phyloP scores from a whole-genome alignment of 176 grass and related monocot species.

The Musa itinerans region DNA sequence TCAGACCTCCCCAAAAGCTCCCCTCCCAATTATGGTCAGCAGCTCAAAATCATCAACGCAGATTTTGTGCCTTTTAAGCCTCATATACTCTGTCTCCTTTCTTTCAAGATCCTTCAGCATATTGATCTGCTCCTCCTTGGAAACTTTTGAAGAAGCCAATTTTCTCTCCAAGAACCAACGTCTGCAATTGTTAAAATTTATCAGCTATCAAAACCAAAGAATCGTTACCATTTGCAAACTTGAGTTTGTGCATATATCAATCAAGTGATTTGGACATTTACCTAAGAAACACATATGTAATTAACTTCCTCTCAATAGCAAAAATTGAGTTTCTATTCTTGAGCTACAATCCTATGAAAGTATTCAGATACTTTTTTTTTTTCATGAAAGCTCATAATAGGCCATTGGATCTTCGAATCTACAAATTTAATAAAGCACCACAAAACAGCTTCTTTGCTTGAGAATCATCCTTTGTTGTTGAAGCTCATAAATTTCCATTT shows the following conservation, averaged over 20 bases:
- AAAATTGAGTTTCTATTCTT: too few relatives aligned
- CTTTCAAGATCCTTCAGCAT: constrained; percentile 17
- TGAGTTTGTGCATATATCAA: background rate
- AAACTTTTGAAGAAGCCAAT: constrained; percentile 8
- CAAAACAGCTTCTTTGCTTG: background rate
- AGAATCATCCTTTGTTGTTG: background rate
- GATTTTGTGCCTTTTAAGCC: constrained; percentile 27
- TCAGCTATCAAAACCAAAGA: background rate
- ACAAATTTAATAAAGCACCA: background rate
- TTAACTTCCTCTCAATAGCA: background rate
- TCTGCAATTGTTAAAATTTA: background rate
- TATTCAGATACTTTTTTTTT: too few relatives aligned
- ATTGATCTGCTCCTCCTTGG: constrained; percentile 18
- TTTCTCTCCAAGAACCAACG: constrained; percentile 21
- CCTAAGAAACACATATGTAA: background rate
- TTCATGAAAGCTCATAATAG: too few relatives aligned
- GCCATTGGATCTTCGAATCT: background rate
- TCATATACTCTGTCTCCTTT: constrained; percentile 23
- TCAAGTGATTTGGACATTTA: background rate
- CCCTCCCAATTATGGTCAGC: constrained; percentile 23
- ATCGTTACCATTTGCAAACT: background rate
- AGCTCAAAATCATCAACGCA: constrained; percentile 23
- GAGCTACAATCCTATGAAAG: too few relatives aligned
- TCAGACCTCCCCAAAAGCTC: constrained; percentile 25
- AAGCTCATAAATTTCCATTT: background rate